Percentiles rank a stretch among this genome's conserved stretches.
Conservation (phyloP, 257 asterid genomes). For the Ilex asprella region DNA sequence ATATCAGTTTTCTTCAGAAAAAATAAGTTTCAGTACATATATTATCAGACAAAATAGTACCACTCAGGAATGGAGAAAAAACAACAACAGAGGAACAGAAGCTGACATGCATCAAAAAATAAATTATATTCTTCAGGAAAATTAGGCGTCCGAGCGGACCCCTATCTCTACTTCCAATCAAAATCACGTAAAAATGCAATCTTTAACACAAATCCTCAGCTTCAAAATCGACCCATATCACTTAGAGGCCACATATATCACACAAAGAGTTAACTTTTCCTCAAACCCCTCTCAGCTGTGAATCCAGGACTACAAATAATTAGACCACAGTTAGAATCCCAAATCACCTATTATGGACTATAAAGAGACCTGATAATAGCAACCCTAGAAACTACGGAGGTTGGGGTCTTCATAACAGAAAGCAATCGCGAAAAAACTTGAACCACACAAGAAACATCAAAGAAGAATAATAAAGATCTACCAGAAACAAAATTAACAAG, state of each 20-base stretch:
- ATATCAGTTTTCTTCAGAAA: no score
- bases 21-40: no score
- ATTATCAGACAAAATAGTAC: neutral
- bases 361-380: no score
- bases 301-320: neutral
- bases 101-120: no score
- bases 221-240: slow-evolving; percentile 7
- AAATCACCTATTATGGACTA: no score
- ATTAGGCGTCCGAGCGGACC: neutral
- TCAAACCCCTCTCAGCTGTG: slow-evolving; percentile 1
- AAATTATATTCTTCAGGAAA: no score
- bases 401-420: slow-evolving; percentile 32
- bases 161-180: neutral
- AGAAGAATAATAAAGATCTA: neutral
- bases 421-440: neutral
- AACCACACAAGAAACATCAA: neutral
- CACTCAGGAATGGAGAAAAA: neutral
- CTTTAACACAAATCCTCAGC: neutral
- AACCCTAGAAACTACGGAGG: slow-evolving; percentile 2
- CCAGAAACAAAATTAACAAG: neutral
- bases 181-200: neutral
- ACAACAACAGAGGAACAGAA: no score
- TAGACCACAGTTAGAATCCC: neutral
- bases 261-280: slow-evolving; percentile 1
- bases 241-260: slow-evolving; percentile 3